Evolutionary conservation across 495 filamentous ascomycete species (phyloP).

Genomic region (Aspergillus affinis): DNA sequence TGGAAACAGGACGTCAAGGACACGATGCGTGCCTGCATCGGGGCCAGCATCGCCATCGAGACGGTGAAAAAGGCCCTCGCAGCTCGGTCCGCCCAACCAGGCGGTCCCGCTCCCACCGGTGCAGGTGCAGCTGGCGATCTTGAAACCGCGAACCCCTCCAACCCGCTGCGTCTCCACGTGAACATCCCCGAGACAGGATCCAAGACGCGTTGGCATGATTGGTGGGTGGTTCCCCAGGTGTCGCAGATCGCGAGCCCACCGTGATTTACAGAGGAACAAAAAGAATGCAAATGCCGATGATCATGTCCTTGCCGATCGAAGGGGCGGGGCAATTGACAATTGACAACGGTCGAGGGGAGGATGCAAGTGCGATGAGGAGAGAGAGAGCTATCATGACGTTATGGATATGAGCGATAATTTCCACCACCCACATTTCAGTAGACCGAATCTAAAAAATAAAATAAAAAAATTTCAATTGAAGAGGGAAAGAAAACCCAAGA

Average conservation of each 20-base stretch:
- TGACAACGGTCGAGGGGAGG: no score
- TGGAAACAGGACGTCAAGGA: slow-evolving; percentile 61
- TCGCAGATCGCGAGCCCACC: slow-evolving; percentile 19
- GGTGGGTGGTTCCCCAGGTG: slow-evolving; percentile 77
- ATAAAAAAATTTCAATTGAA: no score
- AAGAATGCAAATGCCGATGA: not conserved
- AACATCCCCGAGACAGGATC: slow-evolving; percentile 53
- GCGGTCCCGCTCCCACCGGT: no score
- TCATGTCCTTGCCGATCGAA: no score
- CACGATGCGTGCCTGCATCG: slow-evolving; percentile 63
- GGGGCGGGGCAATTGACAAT: no score
- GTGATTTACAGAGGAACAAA: slow-evolving; percentile 1
- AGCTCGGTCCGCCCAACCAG: slow-evolving; percentile 3
- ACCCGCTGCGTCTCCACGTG: slow-evolving; percentile 41
- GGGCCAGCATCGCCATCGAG: slow-evolving; percentile 61
- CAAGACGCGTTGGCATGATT: slow-evolving; percentile 63
- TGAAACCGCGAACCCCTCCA: not conserved
- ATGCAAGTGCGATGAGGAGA: not conserved
- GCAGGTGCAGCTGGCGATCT: not conserved
- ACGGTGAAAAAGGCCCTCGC: slow-evolving; percentile 51
- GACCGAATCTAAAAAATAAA: not conserved
- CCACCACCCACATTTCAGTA: not conserved
- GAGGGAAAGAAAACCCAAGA: no score
- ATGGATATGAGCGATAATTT: slow-evolving; percentile 3
- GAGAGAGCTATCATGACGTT: slow-evolving; percentile 9